A percentile compares a stretch with the other conserved stretches of the same genome.
These are phyloP conservation scores for Salix udensis DNA, from an alignment of 345 rosid genomes.

Conservation along the genomic window DNA sequence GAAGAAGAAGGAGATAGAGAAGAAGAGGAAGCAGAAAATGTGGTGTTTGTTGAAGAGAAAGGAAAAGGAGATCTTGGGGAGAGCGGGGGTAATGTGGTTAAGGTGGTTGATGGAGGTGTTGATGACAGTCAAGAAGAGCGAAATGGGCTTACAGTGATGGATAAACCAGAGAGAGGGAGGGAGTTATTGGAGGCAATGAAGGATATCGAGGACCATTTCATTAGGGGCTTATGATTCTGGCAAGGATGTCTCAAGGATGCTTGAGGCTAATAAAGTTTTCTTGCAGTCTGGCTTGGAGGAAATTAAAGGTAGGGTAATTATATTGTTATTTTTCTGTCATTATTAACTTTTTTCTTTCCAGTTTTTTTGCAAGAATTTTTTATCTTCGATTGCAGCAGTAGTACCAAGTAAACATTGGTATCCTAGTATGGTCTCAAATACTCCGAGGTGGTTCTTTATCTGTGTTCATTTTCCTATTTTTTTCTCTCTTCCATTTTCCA, in stretches of 20 bases:
- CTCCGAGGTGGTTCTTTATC: background rate
- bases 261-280: conserved; percentile 54
- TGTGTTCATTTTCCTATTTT: background rate
- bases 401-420: background rate
- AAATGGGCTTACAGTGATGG: conserved; percentile 44
- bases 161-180: conserved; percentile 50
- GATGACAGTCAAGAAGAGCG: conserved; percentile 35
- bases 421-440: background rate
- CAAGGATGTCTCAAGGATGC: conserved; percentile 65
- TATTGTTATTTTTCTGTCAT: background rate
- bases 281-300: conserved; percentile 53
- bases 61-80: conserved; percentile 22
- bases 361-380: background rate
- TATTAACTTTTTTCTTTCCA: background rate
- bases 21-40: conserved; percentile 28
- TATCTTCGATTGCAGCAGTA: background rate
- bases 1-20: conserved; percentile 48
- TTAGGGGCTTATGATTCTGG: conserved; percentile 74
- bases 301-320: conserved; percentile 50
- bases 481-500: no score
- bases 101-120: conserved; percentile 25
- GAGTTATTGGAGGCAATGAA: conserved; percentile 65
- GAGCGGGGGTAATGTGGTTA: conserved; percentile 24
- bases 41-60: conserved; percentile 4
- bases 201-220: conserved; percentile 64